Conservation (phyloP, 2,329 filamentous ascomycete species). For the Penicillium fuscoglaucum region DNA sequence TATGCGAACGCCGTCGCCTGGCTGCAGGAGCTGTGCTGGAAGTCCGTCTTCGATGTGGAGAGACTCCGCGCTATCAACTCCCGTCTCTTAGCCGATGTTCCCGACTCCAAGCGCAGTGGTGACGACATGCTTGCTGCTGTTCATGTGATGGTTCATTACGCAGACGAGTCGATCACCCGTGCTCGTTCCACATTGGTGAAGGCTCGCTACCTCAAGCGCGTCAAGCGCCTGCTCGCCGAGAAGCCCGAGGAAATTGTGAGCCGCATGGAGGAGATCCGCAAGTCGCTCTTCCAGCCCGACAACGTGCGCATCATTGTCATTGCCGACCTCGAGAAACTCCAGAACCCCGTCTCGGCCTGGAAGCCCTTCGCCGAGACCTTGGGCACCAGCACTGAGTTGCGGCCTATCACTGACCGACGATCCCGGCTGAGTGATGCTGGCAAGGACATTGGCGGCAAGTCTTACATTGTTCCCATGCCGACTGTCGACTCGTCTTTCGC, state of each 20-base stretch:
- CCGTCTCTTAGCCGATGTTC: constrained; percentile 87
- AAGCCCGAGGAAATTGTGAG: constrained; percentile 72
- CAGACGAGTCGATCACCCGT: constrained; percentile 72
- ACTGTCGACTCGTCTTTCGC: constrained; percentile 91
- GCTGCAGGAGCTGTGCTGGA: constrained; percentile 82
- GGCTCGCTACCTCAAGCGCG: constrained; percentile 79
- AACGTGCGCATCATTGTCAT: constrained; percentile 87
- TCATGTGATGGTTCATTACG: constrained; percentile 75
- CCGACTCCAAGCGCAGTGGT: constrained; percentile 86
- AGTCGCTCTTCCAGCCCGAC: constrained; percentile 73
- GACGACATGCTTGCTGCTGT: constrained; percentile 60
- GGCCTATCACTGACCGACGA: constrained; percentile 68
- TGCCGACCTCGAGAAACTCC: constrained; percentile 73
- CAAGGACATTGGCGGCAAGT: constrained; percentile 69
- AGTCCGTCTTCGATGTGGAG: constrained; percentile 80
- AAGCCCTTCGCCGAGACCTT: constrained; percentile 60
- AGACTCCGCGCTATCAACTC: constrained; percentile 64
- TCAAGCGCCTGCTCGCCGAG: constrained; percentile 76
- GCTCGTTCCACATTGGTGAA: constrained; percentile 82
- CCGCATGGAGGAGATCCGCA: constrained; percentile 75
- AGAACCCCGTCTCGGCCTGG: constrained; percentile 77
- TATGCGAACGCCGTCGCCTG: constrained; percentile 80
- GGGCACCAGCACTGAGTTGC: constrained; percentile 56
- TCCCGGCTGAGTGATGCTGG: constrained; percentile 75
- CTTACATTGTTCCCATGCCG: constrained; percentile 83